Evolutionary conservation across 768 basidiomycete genomes (phyloP), one percentile per base, ranked within the genome.

Genomic region (Crucibulum laeve): DNA sequence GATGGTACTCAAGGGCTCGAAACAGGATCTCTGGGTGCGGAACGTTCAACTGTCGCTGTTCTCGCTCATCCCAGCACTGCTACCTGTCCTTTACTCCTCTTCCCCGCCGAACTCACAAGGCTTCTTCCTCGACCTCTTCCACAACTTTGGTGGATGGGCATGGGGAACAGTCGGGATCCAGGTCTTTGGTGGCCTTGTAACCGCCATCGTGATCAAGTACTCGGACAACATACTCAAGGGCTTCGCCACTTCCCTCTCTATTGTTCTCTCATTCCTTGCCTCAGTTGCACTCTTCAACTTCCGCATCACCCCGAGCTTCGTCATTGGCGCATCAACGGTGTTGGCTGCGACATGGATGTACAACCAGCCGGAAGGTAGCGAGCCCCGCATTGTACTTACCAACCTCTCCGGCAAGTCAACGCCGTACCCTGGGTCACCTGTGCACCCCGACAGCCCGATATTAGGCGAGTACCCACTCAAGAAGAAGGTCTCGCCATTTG

Each of bases 131-230:
- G 73, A 74, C 54, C 64, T 93, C 25, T 88, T 98, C 65, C 74
- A 76, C 47, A 82, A 97, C 64, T 99, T 98, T 61, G 91, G 89
- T 15, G 68, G 69, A 2, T 99, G 93, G 93, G 96, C 96, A 0
- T 93, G 93, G 86, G 89, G 90, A 15, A 95, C 93, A 1, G 93
- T 99, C 21, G 60, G 68, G 18, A 83, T 83, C 21, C 93, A 98
- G 64, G 94, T 96, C 26, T 76, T 94, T 46, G 96, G 96, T 22
- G 95, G 96, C 1, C 72, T 98, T 35, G 64, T 97, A 48, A 98
- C 95, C 3, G 95, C 96, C 1, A 63, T 98, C 23, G 96, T 98
- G 46, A 98, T 98, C 76, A 91, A 94, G 62, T 95, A 97, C 59
- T 88, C 89, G 44, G 91, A 93, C 64, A 97, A 96, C 60, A 91